Evolutionary conservation across 176 grass and related monocot genomes (phyloP).

Genomic region (Rhynchospora tenuis): DNA sequence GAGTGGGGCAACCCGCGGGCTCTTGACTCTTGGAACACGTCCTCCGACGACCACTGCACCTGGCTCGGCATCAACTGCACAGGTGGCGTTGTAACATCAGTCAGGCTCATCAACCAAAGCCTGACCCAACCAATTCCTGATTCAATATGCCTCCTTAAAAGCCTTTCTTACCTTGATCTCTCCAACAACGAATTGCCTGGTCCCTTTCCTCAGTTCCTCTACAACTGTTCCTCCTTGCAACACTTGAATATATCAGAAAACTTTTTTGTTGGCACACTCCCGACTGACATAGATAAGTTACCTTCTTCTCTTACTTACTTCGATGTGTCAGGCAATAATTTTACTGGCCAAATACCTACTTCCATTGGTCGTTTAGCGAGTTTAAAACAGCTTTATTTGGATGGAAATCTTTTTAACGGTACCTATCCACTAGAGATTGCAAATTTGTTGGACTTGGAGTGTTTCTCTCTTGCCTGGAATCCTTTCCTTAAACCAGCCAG

Average conservation of each 20-base stretch:
- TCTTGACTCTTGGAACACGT: conserved; percentile 49
- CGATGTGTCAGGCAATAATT: conserved; percentile 31
- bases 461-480: conserved; percentile 31
- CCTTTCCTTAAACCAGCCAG: conserved; percentile 8
- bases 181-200: conserved; percentile 33
- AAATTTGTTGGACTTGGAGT: conserved; percentile 21
- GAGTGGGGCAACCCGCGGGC: conserved; percentile 26
- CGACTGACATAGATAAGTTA: conserved; percentile 13
- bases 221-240: conserved; percentile 29
- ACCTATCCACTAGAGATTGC: conserved; percentile 34
- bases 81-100: neutral
- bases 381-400: conserved; percentile 21
- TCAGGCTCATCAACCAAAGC: neutral
- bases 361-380: neutral
- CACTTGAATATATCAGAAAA: conserved; percentile 48
- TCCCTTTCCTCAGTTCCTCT: conserved; percentile 30
- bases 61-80: conserved; percentile 43
- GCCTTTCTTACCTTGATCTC: conserved; percentile 26
- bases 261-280: conserved; percentile 26
- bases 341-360: conserved; percentile 31
- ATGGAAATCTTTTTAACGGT: conserved; percentile 37
- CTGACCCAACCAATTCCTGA: conserved; percentile 16
- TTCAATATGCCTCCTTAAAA: conserved; percentile 39
- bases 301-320: conserved; percentile 34
- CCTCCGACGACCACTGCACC: conserved; percentile 34